Evolutionary conservation across 345 rosid species (phyloP).

Genomic region (Theobroma cacao): DNA sequence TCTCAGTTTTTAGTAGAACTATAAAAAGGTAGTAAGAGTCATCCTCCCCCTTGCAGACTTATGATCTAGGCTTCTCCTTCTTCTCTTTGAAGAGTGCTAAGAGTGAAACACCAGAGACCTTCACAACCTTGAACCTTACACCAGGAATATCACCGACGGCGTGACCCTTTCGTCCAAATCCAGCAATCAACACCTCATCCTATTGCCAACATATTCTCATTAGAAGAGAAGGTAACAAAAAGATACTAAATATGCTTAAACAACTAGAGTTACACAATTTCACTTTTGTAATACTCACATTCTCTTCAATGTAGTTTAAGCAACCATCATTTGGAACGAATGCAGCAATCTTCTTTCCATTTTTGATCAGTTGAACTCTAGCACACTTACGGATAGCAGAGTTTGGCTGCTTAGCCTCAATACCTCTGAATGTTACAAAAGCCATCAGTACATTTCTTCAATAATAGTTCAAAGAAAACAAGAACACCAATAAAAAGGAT

Average conservation of each 20-base stretch:
- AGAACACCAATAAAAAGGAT: background rate
- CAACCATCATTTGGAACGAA: constrained; percentile 69
- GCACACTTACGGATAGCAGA: constrained; percentile 79
- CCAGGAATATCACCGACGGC: constrained; percentile 87
- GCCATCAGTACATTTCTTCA: background rate
- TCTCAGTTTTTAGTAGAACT: background rate
- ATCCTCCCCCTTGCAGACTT: background rate
- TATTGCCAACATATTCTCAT: constrained; percentile 10
- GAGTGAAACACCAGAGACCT: constrained; percentile 73
- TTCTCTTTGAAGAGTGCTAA: constrained; percentile 56
- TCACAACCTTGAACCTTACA: constrained; percentile 77
- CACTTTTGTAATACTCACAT: constrained; percentile 27
- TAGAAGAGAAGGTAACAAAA: background rate
- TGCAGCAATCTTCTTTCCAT: constrained; percentile 72
- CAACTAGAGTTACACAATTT: background rate
- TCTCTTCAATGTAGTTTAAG: constrained; percentile 61
- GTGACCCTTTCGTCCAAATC: constrained; percentile 73
- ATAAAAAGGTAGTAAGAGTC: background rate
- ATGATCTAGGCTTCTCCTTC: constrained; percentile 57
- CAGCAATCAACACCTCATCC: constrained; percentile 79
- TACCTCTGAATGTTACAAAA: constrained; percentile 26
- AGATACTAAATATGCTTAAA: background rate
- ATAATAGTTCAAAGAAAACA: background rate
- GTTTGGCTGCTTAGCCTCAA: constrained; percentile 60
- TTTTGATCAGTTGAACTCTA: constrained; percentile 65